phyloP scores from a whole-genome alignment of 257 asterid genomes.

The Penstemon davidsonii region DNA sequence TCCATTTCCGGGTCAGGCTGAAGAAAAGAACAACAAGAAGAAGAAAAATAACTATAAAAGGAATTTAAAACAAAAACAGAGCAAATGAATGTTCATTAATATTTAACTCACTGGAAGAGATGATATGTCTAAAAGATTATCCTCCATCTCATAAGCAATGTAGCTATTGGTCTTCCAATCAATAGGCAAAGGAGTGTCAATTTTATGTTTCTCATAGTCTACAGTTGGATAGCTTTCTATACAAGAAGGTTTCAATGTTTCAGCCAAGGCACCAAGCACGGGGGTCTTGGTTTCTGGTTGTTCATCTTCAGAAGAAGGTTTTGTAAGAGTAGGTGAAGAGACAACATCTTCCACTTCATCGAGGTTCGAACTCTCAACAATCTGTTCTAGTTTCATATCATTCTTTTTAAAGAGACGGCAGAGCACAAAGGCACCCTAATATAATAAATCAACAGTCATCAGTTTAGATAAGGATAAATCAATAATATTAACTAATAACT shows the following conservation, averaged over 20 bases:
- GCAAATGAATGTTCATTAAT: no score
- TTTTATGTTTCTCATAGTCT: background rate
- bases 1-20: constrained; percentile 73
- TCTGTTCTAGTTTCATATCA: constrained; percentile 61
- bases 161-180: constrained; percentile 28
- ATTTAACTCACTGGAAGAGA: constrained; percentile 23
- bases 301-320: constrained; percentile 53
- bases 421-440: constrained; percentile 81
- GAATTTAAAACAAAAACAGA: background rate
- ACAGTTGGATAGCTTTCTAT: constrained; percentile 22
- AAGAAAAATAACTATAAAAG: constrained; percentile 3
- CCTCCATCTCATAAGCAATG: constrained; percentile 31
- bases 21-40: constrained; percentile 23
- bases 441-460: constrained; percentile 21
- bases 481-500: background rate
- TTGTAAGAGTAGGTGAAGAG: constrained; percentile 45
- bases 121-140: constrained; percentile 31
- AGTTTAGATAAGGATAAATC: constrained; percentile 5
- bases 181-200: constrained; percentile 16
- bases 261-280: constrained; percentile 24
- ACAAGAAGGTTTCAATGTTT: constrained; percentile 35
- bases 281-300: constrained; percentile 51
- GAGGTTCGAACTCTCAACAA: constrained; percentile 41
- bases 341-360: constrained; percentile 49
- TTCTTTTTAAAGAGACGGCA: constrained; percentile 84